Evolutionary conservation across 805 yeast genomes (phyloP).

Genomic region (Aciculoconidium aculeatum): DNA sequence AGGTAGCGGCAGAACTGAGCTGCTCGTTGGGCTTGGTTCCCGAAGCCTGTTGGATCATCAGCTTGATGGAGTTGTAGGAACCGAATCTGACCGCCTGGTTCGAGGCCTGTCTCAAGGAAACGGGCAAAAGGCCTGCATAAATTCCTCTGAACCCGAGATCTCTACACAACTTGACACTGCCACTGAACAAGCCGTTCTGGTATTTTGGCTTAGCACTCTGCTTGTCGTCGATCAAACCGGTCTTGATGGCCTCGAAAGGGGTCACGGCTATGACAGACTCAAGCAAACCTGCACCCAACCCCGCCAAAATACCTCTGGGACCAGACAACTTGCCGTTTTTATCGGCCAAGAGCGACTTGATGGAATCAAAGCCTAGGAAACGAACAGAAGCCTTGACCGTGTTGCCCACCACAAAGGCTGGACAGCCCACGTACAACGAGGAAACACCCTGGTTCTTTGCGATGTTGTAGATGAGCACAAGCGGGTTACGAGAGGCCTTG

Average conservation of each 20-base stretch:
- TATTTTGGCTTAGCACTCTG: slow-evolving; percentile 73
- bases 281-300: slow-evolving; percentile 93
- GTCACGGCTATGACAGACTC: slow-evolving; percentile 93
- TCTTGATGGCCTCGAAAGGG: slow-evolving; percentile 94
- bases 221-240: slow-evolving; percentile 91
- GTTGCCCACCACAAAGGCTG: slow-evolving; percentile 93
- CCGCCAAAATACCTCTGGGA: slow-evolving; percentile 89
- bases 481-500: slow-evolving; percentile 73
- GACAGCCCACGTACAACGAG: slow-evolving; percentile 89
- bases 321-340: slow-evolving; percentile 84
- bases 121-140: slow-evolving; percentile 88
- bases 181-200: slow-evolving; percentile 55
- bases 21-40: slow-evolving; percentile 67
- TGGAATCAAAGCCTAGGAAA: slow-evolving; percentile 85
- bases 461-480: slow-evolving; percentile 68
- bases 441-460: slow-evolving; percentile 74
- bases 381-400: slow-evolving; percentile 96
- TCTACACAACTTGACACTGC: slow-evolving; percentile 56
- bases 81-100: slow-evolving; percentile 94
- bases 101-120: slow-evolving; percentile 91
- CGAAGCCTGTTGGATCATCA: slow-evolving; percentile 64
- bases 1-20: slow-evolving; percentile 72
- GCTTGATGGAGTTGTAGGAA: slow-evolving; percentile 82
- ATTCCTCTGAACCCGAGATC: slow-evolving; percentile 83
- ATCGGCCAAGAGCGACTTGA: slow-evolving; percentile 73